Base-by-base conservation (phyloP, 371 early-diverging fungal genomes). In the Rhizopus microsporus region DNA sequence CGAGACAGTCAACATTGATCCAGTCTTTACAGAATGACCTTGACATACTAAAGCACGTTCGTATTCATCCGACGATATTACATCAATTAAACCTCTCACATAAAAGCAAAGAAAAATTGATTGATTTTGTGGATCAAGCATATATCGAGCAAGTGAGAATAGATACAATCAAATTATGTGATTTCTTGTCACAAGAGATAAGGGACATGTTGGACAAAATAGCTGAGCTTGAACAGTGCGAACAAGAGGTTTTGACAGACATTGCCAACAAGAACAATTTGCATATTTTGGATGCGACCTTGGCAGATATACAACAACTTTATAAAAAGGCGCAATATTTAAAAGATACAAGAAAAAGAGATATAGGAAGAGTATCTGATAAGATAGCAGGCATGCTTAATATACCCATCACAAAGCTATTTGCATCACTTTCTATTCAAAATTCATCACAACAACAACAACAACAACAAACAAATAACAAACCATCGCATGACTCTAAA, bases 331-430 rank as follows among this genome's bases (percentile, higher is more conserved):
- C 73, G 15, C 56, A 60, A 31, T 57, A 60, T 31, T 37, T 69
- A 3, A 56, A 67, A 49, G 69, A 71, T 35, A 75, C 62, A 45
- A 55, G 72, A 30, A 71, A 77, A 37, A 56, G 80, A 10, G 71
- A 74, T 35, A 47, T 71, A n/a, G 29, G 44, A 12, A 66, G 75
- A 23, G 60, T 75, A 0, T 59, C 68, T 32, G 57, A 57, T 44
- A 75, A 71, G 23, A 68, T 78, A 2, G 57, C 72, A 16, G 64
- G 60, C 8, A 30, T 75, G 10, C 16, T 70, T 2, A 51, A 65
- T 8, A 43, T 55, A 31, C 66, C 77, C 4, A 10, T 74, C 23
- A 45, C 57, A 8, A 53, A 65, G 0, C 54, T 67, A 1, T 53
- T 67, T 30, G 44, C 43, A 0, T 38, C 51, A 7, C 51, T 62